Percentiles rank a stretch among this genome's conserved stretches.
phyloP scores from a whole-genome alignment of 2,329 filamentous ascomycete genomes.

The Stenocarpella maydis region DNA sequence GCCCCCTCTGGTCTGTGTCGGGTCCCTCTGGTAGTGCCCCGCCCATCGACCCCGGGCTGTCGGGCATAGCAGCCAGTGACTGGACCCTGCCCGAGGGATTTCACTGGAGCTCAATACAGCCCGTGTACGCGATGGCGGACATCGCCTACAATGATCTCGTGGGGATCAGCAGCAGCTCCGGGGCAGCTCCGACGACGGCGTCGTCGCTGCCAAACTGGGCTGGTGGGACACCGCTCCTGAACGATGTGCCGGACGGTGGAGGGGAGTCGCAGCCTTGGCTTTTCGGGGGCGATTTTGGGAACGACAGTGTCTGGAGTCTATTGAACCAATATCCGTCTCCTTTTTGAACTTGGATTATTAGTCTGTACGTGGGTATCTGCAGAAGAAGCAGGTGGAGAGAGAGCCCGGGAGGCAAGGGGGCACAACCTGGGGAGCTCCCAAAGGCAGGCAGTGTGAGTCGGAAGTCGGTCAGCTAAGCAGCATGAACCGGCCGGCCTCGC shows the following conservation, averaged over 20 bases:
- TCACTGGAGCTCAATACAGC: conserved; percentile 60
- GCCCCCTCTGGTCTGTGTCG: conserved; percentile 17
- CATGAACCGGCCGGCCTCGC: not conserved
- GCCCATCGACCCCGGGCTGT: conserved; percentile 17
- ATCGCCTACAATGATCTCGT: conserved; percentile 64
- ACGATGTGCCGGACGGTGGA: conserved; percentile 25
- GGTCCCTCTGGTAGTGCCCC: conserved; percentile 11
- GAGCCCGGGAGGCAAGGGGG: not conserved
- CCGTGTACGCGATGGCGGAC: conserved; percentile 65
- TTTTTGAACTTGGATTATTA: conserved; percentile 32
- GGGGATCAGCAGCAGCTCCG: conserved; percentile 46
- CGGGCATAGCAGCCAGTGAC: conserved; percentile 37
- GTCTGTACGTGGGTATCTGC: not conserved
- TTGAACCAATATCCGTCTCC: conserved; percentile 42
- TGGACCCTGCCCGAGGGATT: conserved; percentile 56
- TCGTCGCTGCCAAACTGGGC: conserved; percentile 39
- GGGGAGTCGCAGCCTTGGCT: conserved; percentile 35
- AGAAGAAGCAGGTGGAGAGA: not conserved
- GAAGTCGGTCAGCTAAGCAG: not conserved
- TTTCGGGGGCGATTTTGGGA: conserved; percentile 43
- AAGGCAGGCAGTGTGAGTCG: not conserved
- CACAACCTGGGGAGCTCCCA: too few relatives aligned
- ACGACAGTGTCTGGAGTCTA: conserved; percentile 44
- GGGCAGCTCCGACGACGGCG: conserved; percentile 38
- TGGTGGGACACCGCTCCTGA: conserved; percentile 30